Evolutionary conservation across 1,284 basidiomycete genomes (phyloP), one percentile per base, ranked within the genome.

Genomic region (Boletus holoroseus): DNA sequence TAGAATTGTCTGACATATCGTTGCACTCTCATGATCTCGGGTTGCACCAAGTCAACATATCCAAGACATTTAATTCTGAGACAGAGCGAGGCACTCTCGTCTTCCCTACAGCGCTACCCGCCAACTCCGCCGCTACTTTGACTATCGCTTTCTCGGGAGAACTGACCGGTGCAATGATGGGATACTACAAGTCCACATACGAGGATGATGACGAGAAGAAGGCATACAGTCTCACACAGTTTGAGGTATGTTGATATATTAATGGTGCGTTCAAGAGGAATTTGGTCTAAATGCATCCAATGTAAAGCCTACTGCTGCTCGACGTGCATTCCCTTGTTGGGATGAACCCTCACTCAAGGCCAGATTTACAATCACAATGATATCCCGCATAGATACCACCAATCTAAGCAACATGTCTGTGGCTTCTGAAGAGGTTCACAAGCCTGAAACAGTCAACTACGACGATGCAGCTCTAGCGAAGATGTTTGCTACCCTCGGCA

Each of bases 341-440:
- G 95, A 97, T 67, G 94, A 98, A 68, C 95, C 95, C 22, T 77
- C 83, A 20, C 77, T 96, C 63, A 98, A 98, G 70, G 88, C 94
- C 6, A 93, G 85, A 3, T 96, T 89, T 69, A 66, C 76, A 51
- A 75, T 97, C 60, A 87, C 86, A 13, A 77, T 97, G 76, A 81
- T 99, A 58, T 92, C 92, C 30, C 84, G 85, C 55, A 74, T 73
- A n/a, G 76, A 82, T 61, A 88, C 86, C 0, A 81, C 85, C 61
- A 87, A 80, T 64, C 70, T 94, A 55, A 86, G 85, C 73, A 98
- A 98, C 74, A 96, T 95, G 91, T 77, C 87, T 39, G 80, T 76
- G 7, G 64, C 75, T 46, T 82, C 80, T 20, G 82, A 86, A 60
- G 70, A 75, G 47, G 60, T 71, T 7, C 74, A 76, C 60, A 61